A percentile compares a stretch with the other conserved stretches of the same genome.
phyloP scores from a whole-genome alignment of 768 basidiomycete species.

The Strobilomyces dryophilus region DNA sequence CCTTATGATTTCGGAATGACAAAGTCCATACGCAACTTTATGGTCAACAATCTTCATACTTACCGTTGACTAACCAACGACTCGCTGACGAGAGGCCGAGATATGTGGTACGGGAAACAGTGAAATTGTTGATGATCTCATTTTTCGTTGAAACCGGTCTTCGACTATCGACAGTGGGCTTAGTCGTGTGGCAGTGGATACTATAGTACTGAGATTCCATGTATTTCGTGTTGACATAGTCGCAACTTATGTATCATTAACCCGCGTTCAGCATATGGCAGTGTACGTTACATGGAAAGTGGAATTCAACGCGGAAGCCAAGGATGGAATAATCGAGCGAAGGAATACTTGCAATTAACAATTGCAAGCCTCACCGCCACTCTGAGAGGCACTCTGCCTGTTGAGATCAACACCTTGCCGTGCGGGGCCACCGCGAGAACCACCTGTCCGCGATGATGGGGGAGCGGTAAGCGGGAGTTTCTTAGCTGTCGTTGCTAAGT shows the following conservation, averaged over 20 bases:
- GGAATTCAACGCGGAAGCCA: conserved; percentile 11
- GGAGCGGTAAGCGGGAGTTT: conserved; percentile 83
- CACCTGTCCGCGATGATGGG: conserved; percentile 55
- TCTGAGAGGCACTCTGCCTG: conserved; percentile 49
- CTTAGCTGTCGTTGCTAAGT: conserved; percentile 53
- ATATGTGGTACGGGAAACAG: conserved; percentile 37
- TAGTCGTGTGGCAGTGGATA: not conserved
- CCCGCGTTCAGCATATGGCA: conserved; percentile 27
- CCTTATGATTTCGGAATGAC: conserved; percentile 47
- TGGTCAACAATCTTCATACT: conserved; percentile 42
- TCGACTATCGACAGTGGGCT: too few relatives aligned
- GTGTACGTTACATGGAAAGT: conserved; percentile 27
- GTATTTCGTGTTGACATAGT: conserved; percentile 4
- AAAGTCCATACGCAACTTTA: conserved; percentile 43
- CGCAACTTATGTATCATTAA: conserved; percentile 16
- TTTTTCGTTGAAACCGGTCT: not conserved
- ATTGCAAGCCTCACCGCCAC: conserved; percentile 67
- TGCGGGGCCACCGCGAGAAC: conserved; percentile 45
- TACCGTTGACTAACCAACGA: conserved; percentile 43
- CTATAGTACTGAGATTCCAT: not conserved
- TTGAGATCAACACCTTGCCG: conserved; percentile 79
- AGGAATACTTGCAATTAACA: conserved; percentile 43
- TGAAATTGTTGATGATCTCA: not conserved
- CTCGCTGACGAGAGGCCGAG: conserved; percentile 42
- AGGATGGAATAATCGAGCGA: conserved; percentile 1